These are phyloP conservation scores for Nannizzia gypsea DNA, from an alignment of 2,329 filamentous ascomycete species.

Conservation along the genomic window DNA sequence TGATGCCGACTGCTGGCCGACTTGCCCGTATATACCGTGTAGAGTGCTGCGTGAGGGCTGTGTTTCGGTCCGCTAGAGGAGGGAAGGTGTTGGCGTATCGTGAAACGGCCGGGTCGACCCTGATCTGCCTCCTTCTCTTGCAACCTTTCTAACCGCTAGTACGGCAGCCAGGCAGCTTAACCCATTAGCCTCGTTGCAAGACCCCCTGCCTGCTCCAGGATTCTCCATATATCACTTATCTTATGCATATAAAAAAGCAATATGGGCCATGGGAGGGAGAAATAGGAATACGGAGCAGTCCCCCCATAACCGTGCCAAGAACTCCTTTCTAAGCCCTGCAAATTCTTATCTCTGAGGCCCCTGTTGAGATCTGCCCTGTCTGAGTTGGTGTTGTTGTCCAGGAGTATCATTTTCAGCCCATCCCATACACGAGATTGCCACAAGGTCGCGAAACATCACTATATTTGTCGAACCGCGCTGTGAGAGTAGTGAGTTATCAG, in stretches of 20 bases:
- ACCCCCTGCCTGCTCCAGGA: conserved; percentile 1
- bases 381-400: conserved; percentile 1
- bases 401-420: neutral
- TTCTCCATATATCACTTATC: neutral
- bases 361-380: conserved; percentile 3
- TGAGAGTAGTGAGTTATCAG: neutral
- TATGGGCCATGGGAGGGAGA: neutral
- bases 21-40: neutral
- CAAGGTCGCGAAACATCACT: conserved; percentile 1
- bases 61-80: conserved; percentile 2
- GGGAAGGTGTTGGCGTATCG: neutral
- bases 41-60: neutral
- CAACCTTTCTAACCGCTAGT: conserved; percentile 4
- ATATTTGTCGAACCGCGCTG: neutral
- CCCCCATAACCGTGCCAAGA: conserved; percentile 4
- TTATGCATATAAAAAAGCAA: neutral
- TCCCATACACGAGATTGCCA: conserved; percentile 3
- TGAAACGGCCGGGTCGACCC: conserved; percentile 5
- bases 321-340: conserved; percentile 2
- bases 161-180: neutral
- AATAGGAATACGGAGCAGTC: conserved; percentile 2
- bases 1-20: conserved; percentile 3
- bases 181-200: conserved; percentile 3
- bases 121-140: conserved; percentile 1
- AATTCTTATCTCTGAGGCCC: conserved; percentile 1